Percentiles rank a stretch among this genome's conserved stretches.
Conservation (phyloP, 208 protist genomes). For the Tritrichomonas foetus region DNA sequence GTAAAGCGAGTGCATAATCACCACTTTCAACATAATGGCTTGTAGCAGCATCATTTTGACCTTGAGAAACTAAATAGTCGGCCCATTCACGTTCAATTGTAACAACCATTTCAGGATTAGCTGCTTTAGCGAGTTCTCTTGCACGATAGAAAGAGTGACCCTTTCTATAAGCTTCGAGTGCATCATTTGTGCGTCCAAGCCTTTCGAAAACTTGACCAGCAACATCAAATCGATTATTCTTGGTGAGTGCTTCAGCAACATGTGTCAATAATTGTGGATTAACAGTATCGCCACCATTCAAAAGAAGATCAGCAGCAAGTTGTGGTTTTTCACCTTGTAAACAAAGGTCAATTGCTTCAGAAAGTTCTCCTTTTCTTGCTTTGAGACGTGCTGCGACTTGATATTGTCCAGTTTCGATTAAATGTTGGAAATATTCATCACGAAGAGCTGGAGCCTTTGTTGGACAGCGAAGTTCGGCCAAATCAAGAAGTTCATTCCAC, state of each 20-base stretch:
- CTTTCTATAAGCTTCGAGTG: neutral
- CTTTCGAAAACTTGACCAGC: neutral
- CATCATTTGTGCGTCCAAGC: neutral
- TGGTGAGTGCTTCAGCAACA: neutral
- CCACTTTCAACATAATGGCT: neutral
- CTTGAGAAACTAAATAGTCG: neutral
- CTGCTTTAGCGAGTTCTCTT: neutral
- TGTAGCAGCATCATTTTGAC: neutral
- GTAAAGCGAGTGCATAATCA: neutral
- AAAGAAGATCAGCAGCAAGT: neutral
- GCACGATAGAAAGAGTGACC: neutral
- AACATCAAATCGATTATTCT: neutral
- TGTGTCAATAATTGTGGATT: conserved; percentile 19
- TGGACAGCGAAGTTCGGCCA: neutral
- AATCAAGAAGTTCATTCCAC: conserved; percentile 18
- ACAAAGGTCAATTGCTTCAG: conserved; percentile 28
- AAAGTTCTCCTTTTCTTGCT: neutral
- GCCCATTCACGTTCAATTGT: neutral
- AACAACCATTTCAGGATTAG: neutral
- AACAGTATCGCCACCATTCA: neutral
- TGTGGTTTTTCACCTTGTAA: conserved; percentile 9
- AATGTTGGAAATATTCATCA: conserved; percentile 4
- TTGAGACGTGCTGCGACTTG: neutral
- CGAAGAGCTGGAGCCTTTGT: neutral
- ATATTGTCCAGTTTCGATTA: conserved; percentile 11